These are phyloP conservation scores for Russula dissimulans DNA, from an alignment of 768 basidiomycete genomes.

Conservation along the genomic window DNA sequence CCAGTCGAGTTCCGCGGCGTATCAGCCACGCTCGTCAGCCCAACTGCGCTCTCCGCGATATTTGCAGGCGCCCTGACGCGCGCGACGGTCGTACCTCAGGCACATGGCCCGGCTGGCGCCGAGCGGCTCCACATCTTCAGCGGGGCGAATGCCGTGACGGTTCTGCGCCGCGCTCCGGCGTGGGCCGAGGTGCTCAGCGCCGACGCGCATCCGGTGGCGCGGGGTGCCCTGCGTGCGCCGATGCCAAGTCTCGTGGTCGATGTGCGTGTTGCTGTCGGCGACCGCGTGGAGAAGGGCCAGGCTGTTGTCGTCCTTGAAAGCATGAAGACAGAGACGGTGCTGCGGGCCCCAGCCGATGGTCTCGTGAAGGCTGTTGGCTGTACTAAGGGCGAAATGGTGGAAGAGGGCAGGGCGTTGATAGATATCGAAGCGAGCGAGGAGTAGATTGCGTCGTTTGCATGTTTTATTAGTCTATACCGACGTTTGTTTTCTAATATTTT, in stretches of 20 bases:
- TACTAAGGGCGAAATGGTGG: conserved; percentile 84
- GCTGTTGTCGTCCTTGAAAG: conserved; percentile 81
- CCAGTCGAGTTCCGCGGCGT: conserved; percentile 37
- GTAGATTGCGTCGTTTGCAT: background rate
- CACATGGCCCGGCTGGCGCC: conserved; percentile 40
- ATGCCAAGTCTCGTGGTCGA: conserved; percentile 95
- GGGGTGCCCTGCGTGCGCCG: conserved; percentile 67
- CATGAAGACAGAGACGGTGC: conserved; percentile 95
- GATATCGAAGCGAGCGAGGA: conserved; percentile 44
- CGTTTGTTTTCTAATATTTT: background rate
- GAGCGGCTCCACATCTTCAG: conserved; percentile 74
- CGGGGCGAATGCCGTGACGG: conserved; percentile 50
- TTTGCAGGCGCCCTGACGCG: conserved; percentile 40
- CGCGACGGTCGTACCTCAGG: conserved; percentile 71
- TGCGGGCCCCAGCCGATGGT: conserved; percentile 62
- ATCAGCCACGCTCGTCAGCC: conserved; percentile 45
- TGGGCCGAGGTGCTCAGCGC: conserved; percentile 64
- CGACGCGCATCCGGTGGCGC: conserved; percentile 43
- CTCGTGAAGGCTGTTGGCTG: conserved; percentile 66
- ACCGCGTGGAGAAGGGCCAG: conserved; percentile 73
- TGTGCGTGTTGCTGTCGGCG: conserved; percentile 68
- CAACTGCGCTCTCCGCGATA: conserved; percentile 44
- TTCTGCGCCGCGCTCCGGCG: conserved; percentile 58
- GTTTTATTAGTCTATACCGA: background rate
- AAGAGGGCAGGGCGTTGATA: conserved; percentile 74